These are phyloP conservation scores for Fusarium kyushuense DNA, from an alignment of 2,329 filamentous ascomycete genomes.

Conservation along the genomic window DNA sequence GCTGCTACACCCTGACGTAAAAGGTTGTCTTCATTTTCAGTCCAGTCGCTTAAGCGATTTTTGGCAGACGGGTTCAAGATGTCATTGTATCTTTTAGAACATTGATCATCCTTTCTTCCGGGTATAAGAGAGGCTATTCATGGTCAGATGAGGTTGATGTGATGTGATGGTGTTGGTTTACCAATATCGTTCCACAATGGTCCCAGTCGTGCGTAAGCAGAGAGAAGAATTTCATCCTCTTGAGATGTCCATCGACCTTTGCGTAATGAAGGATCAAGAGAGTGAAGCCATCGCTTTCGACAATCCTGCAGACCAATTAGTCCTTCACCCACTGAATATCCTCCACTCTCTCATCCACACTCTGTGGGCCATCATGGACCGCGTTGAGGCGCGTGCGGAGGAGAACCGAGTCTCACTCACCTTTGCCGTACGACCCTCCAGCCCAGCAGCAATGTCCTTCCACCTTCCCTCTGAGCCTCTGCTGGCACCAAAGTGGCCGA, in stretches of 20 bases:
- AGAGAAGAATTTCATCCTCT: conserved; percentile 48
- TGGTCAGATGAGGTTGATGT: not conserved
- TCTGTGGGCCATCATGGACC: conserved; percentile 6
- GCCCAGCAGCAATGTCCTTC: conserved; percentile 47
- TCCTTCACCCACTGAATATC: not conserved
- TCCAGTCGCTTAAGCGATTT: conserved; percentile 47
- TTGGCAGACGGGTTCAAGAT: conserved; percentile 47
- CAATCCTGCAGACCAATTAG: conserved; percentile 41
- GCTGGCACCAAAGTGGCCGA: conserved; percentile 47
- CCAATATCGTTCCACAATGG: conserved; percentile 48
- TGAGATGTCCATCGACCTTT: conserved; percentile 49
- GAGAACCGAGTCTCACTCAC: conserved; percentile 25
- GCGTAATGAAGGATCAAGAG: conserved; percentile 47
- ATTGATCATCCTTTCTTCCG: conserved; percentile 49
- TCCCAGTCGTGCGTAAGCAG: conserved; percentile 45
- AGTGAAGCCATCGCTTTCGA: conserved; percentile 50
- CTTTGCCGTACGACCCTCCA: conserved; percentile 48
- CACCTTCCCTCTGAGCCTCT: conserved; percentile 46
- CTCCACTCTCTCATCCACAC: not conserved
- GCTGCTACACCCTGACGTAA: conserved; percentile 43
- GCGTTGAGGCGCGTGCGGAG: conserved; percentile 7
- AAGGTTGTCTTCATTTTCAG: conserved; percentile 43
- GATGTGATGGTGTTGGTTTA: not conserved
- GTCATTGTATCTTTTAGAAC: conserved; percentile 49
- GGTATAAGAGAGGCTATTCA: conserved; percentile 44